Evolutionary conservation across 495 filamentous ascomycete genomes (phyloP), one percentile per base, ranked within the genome.

Genomic region (Aspergillus leporis): DNA sequence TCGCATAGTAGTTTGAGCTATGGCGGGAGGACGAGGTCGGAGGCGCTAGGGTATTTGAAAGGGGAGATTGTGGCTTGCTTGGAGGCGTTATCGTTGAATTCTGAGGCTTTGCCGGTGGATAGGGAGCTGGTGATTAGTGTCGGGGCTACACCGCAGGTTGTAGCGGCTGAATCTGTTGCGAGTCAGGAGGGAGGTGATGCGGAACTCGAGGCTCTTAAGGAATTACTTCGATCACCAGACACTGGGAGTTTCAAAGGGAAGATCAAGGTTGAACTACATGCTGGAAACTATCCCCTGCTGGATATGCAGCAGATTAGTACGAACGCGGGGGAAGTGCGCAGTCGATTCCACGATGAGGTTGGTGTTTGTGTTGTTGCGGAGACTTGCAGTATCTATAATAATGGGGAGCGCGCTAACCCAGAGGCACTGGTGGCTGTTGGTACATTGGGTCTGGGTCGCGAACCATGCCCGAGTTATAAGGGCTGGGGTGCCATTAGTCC

Each of bases 231-330:
- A 16, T 62, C 61, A 60, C 62, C 62, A 0, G 34, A 47, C 28
- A 22, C 51, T 6, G 19, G 53, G 13, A 56, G 65, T 10, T 41
- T 63, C 19, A 47, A 73, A 3, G 55, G 73, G 5, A 55, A 69
- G 5, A 77, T 80, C 43, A 68, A 66, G 4, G 67, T 91, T 36
- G 90, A 92, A 61, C 60, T 91, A 0, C 88, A 93, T 75, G 89
- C 89, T 0, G 86, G 88, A 14, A 85, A 87, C 2, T 90, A 90
- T 69, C 84, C 90, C 0, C 76, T 89, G 8, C 80, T 94, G 1
- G 92, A 95, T 68, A 74, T 94, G 63, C 92, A 96, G 69, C 92
- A 95, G 59, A 71, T 94, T 1, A 86, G 90, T 1, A 91, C 91
- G 4, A 84, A 87, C 66, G 85, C 87, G 4, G 63, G 77, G 10